Percentiles rank a stretch among this genome's conserved stretches.
Evolutionary conservation across 2,329 filamentous ascomycete genomes (phyloP).

Genomic region (Pseudopyrenochaeta lycopersici): DNA sequence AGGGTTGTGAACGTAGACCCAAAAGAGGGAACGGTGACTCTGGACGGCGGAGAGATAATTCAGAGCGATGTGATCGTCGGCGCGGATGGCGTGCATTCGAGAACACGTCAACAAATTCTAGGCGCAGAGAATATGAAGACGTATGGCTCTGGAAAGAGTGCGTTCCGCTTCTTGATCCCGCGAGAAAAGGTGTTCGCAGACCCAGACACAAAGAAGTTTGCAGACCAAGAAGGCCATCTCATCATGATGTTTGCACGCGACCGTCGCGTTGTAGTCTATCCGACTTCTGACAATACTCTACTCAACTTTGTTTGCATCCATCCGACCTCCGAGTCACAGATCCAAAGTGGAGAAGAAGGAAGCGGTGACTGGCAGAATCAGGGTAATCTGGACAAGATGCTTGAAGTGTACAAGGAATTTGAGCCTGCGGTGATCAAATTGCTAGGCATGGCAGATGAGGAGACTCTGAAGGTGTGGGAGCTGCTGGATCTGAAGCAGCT

Average conservation of each 20-base stretch:
- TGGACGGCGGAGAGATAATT: conserved; percentile 53
- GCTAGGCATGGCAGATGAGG: conserved; percentile 50
- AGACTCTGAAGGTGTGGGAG: conserved; percentile 50
- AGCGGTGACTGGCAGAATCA: conserved; percentile 48
- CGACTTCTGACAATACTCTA: conserved; percentile 56
- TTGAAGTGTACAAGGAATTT: conserved; percentile 52
- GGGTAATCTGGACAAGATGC: conserved; percentile 49
- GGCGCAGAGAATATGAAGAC: conserved; percentile 47
- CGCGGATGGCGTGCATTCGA: conserved; percentile 63
- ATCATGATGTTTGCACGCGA: conserved; percentile 57
- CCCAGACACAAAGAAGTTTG: conserved; percentile 52
- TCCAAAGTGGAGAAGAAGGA: conserved; percentile 13
- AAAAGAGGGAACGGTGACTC: conserved; percentile 20
- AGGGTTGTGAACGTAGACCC: conserved; percentile 57
- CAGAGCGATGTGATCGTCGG: conserved; percentile 62
- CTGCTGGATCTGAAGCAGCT: conserved; percentile 67
- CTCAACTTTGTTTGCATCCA: conserved; percentile 59
- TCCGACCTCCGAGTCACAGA: conserved; percentile 44
- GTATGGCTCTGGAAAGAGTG: conserved; percentile 62
- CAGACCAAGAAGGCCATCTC: conserved; percentile 50
- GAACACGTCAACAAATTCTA: conserved; percentile 30
- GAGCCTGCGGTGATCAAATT: conserved; percentile 47
- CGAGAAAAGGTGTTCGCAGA: conserved; percentile 54
- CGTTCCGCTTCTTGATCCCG: conserved; percentile 65
- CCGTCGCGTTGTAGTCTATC: conserved; percentile 58